Evolutionary conservation across 2,329 filamentous ascomycete species (phyloP).

Genomic region (Stagonosporopsis rhizophila): DNA sequence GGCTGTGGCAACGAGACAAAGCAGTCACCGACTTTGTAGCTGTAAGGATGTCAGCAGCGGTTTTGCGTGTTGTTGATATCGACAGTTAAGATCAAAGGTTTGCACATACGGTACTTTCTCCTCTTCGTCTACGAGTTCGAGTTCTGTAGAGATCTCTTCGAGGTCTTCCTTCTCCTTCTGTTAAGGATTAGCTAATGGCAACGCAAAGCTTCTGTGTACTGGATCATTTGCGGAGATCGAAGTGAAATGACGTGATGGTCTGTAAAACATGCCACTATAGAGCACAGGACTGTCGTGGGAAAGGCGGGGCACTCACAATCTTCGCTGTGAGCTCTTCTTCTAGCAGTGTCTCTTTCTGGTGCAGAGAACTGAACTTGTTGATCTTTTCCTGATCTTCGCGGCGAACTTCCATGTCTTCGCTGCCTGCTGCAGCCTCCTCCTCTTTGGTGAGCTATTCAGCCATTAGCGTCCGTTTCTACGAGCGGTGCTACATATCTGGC

Average conservation of each 20-base stretch:
- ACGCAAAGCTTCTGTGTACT: background rate
- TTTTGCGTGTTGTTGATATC: background rate
- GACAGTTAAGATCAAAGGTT: background rate
- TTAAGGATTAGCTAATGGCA: background rate
- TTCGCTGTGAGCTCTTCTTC: conserved; percentile 83
- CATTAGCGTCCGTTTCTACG: conserved; percentile 19
- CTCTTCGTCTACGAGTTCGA: conserved; percentile 95
- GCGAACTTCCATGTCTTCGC: conserved; percentile 89
- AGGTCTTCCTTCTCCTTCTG: conserved; percentile 99
- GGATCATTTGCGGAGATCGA: background rate
- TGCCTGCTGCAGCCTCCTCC: conserved; percentile 69
- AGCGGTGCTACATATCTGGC: conserved; percentile 13
- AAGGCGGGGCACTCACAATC: conserved; percentile 62
- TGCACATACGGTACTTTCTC: conserved; percentile 81
- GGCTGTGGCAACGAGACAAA: conserved; percentile 87
- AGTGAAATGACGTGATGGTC: background rate
- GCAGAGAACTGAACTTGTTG: conserved; percentile 94
- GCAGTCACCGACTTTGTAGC: conserved; percentile 95
- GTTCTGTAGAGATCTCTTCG: conserved; percentile 87
- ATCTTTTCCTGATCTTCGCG: conserved; percentile 99
- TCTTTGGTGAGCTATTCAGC: conserved; percentile 83
- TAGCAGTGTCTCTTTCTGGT: conserved; percentile 80
- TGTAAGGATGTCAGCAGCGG: conserved; percentile 48
- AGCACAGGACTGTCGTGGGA: background rate
- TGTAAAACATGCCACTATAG: background rate